Evolutionary conservation across 345 rosid genomes (phyloP).

Genomic region (Citrus medica): DNA sequence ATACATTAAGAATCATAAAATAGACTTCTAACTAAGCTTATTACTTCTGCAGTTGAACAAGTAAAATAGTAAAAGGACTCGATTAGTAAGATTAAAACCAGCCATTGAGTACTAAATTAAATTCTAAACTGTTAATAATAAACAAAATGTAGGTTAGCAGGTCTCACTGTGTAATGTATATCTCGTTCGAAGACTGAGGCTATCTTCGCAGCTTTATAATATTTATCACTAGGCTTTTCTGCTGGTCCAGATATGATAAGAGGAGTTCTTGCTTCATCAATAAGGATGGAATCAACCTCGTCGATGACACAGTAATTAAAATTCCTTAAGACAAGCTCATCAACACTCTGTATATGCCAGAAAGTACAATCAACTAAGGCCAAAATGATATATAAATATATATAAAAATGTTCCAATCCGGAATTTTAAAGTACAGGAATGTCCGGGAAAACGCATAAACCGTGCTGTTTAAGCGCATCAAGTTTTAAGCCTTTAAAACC

Average conservation of each 20-base stretch:
- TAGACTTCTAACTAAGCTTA: not conserved
- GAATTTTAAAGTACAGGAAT: too few species aligned
- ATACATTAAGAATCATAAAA: not conserved
- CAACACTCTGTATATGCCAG: slow-evolving; percentile 62
- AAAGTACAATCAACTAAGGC: slow-evolving; percentile 25
- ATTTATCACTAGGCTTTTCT: slow-evolving; percentile 92
- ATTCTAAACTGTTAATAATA: not conserved
- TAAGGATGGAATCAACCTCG: slow-evolving; percentile 97
- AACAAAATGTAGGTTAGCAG: not conserved
- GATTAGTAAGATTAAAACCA: not conserved
- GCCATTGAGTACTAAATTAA: not conserved
- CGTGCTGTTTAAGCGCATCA: too few species aligned
- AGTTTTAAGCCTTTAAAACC: too few species aligned
- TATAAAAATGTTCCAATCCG: too few species aligned
- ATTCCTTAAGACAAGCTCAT: slow-evolving; percentile 90
- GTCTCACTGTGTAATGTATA: slow-evolving; percentile 85
- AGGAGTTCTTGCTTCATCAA: slow-evolving; percentile 99
- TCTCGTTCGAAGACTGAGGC: slow-evolving; percentile 87
- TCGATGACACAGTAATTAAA: slow-evolving; percentile 92
- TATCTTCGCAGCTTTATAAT: slow-evolving; percentile 92
- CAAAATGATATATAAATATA: not conserved
- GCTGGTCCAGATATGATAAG: slow-evolving; percentile 94
- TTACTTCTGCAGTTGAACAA: not conserved
- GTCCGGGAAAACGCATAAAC: too few species aligned
- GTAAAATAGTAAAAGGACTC: not conserved